Percentiles rank a stretch among this genome's conserved stretches.
Evolutionary conservation across 2,329 filamentous ascomycete genomes (phyloP).

Genomic region (Cladobotryum mycophilum): DNA sequence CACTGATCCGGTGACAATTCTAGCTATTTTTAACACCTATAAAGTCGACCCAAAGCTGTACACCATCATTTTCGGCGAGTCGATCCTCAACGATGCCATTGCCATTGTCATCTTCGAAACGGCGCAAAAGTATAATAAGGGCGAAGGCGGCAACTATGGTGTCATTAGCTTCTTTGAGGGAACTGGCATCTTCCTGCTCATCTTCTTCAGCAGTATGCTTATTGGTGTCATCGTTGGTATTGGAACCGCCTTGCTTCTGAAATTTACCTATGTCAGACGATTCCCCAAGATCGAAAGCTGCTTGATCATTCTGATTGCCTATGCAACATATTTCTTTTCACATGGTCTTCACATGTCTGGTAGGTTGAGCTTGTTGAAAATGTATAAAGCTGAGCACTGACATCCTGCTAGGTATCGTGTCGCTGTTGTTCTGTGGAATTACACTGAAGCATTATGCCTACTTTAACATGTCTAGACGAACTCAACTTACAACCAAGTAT

Average conservation of each 20-base stretch:
- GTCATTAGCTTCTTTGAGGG: slow-evolving; percentile 82
- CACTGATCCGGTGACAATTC: slow-evolving; percentile 93
- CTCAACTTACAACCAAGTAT: slow-evolving; percentile 96
- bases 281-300: slow-evolving; percentile 97
- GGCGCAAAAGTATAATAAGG: slow-evolving; percentile 83
- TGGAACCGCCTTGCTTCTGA: slow-evolving; percentile 77
- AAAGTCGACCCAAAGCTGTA: slow-evolving; percentile 98
- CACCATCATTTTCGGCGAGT: slow-evolving; percentile 97
- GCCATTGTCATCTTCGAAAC: slow-evolving; percentile 99
- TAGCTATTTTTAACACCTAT: slow-evolving; percentile 98
- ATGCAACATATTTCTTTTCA: slow-evolving; percentile 96
- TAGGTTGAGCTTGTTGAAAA: slow-evolving; percentile 38
- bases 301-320: slow-evolving; percentile 86
- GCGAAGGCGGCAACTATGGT: slow-evolving; percentile 63
- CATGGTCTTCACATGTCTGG: slow-evolving; percentile 94
- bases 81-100: slow-evolving; percentile 95
- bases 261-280: slow-evolving; percentile 88
- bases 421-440: slow-evolving; percentile 93
- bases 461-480: slow-evolving; percentile 98
- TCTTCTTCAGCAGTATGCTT: slow-evolving; percentile 90
- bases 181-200: slow-evolving; percentile 87
- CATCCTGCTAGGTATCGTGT: slow-evolving; percentile 71
- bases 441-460: slow-evolving; percentile 98
- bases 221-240: slow-evolving; percentile 87
- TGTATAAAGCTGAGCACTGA: not conserved